These are phyloP conservation scores for Craspedostauros australis DNA, from an alignment of 108 stramenopile species.

Conservation along the genomic window DNA sequence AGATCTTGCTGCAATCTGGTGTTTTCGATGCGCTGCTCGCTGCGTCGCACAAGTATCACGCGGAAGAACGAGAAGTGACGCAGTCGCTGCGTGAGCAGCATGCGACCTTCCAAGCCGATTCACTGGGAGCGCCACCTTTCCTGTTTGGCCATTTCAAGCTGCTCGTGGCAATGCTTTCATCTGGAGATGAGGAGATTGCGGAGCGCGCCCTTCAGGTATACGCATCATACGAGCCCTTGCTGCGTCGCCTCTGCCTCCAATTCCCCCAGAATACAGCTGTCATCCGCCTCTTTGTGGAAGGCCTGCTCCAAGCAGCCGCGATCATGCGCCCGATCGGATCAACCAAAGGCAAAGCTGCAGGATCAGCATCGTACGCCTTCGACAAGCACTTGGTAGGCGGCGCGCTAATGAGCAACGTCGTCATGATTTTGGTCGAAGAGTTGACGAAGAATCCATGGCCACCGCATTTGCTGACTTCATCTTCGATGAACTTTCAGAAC, in stretches of 20 bases:
- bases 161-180: conserved; percentile 18
- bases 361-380: too few relatives aligned
- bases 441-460: too few relatives aligned
- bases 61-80: conserved; percentile 16
- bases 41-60: conserved; percentile 31
- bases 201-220: conserved; percentile 4
- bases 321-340: too few relatives aligned
- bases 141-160: conserved; percentile 30
- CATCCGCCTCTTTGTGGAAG: conserved; percentile 14
- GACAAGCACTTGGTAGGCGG: too few relatives aligned
- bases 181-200: neutral
- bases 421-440: too few relatives aligned
- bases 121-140: conserved; percentile 22
- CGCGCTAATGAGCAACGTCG: too few relatives aligned
- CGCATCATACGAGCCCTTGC: conserved; percentile 3
- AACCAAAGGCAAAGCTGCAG: too few relatives aligned
- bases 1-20: conserved; percentile 37
- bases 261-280: conserved; percentile 21
- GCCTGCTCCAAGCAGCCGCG: conserved; percentile 5
- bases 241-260: conserved; percentile 23
- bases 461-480: too few relatives aligned
- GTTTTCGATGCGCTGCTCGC: conserved; percentile 27
- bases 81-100: neutral
- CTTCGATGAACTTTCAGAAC: too few relatives aligned
- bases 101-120: conserved; percentile 5